A percentile compares a stretch with the other conserved stretches of the same genome.
Conservation (phyloP, 2,329 filamentous ascomycete species). For the Venturia asperata region DNA sequence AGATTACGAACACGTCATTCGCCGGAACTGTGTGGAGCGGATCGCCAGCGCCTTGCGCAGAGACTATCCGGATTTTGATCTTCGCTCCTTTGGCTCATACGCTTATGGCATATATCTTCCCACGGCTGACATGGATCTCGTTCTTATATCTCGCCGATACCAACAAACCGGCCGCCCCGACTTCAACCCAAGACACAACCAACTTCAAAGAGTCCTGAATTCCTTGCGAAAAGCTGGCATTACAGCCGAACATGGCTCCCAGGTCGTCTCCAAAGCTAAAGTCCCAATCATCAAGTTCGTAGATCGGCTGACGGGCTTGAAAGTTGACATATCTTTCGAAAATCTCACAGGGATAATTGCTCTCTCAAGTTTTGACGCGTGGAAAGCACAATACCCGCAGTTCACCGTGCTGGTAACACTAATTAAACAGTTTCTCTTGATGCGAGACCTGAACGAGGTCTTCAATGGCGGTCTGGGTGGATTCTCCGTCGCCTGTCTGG, state of each 20-base stretch:
- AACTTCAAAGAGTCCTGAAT: conserved; percentile 25
- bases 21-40: conserved; percentile 63
- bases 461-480: conserved; percentile 86
- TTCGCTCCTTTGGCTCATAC: conserved; percentile 86
- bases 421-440: conserved; percentile 86
- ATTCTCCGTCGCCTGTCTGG: conserved; percentile 88
- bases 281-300: conserved; percentile 91
- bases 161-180: conserved; percentile 10
- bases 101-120: conserved; percentile 70
- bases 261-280: conserved; percentile 67
- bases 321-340: conserved; percentile 92
- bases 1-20: conserved; percentile 68
- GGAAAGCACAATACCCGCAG: conserved; percentile 71
- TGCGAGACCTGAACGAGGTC: conserved; percentile 87
- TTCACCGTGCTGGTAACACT: conserved; percentile 82
- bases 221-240: neutral
- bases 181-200: conserved; percentile 33
- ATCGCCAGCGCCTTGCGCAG: conserved; percentile 54
- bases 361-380: conserved; percentile 69
- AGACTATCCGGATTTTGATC: conserved; percentile 53
- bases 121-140: conserved; percentile 88
- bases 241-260: conserved; percentile 34
- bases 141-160: conserved; percentile 56
- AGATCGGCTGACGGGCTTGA: conserved; percentile 68
- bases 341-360: conserved; percentile 76